phyloP scores from a whole-genome alignment of 768 basidiomycete species.

The Hericium rajendrae region DNA sequence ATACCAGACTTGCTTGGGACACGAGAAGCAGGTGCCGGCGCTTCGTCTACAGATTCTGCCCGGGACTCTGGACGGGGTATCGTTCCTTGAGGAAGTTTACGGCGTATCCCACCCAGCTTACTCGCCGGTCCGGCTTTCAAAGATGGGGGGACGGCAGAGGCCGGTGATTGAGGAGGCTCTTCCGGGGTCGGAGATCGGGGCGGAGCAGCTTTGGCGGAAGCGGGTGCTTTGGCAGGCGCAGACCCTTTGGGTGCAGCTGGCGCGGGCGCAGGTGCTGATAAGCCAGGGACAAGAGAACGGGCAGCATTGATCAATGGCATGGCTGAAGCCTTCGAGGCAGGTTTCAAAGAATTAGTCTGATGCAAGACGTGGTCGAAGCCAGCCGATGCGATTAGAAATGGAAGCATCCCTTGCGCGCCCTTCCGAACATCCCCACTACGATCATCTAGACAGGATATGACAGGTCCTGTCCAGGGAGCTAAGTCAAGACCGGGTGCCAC shows the following conservation, averaged over 20 bases:
- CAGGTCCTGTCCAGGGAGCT: slow-evolving; percentile 48
- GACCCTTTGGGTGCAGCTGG: slow-evolving; percentile 8
- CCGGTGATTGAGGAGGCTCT: slow-evolving; percentile 36
- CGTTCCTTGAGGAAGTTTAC: slow-evolving; percentile 58
- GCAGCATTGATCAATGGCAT: slow-evolving; percentile 86
- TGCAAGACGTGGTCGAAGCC: slow-evolving; percentile 84
- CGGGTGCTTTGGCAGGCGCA: slow-evolving; percentile 9
- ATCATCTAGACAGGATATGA: slow-evolving; percentile 82
- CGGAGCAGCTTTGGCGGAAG: slow-evolving; percentile 12
- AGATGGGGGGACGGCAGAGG: slow-evolving; percentile 25
- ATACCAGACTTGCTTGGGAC: slow-evolving; percentile 28
- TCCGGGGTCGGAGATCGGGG: slow-evolving; percentile 8
- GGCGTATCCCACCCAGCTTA: slow-evolving; percentile 58
- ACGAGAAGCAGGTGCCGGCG: slow-evolving; percentile 20
- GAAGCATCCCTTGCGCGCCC: slow-evolving; percentile 75
- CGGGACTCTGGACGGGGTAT: slow-evolving; percentile 38
- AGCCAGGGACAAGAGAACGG: slow-evolving; percentile 23
- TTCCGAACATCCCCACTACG: slow-evolving; percentile 88
- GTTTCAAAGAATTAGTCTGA: slow-evolving; percentile 79
- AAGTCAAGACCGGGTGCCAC: slow-evolving; percentile 54
- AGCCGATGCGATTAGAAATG: slow-evolving; percentile 58
- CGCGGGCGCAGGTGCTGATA: slow-evolving; percentile 16
- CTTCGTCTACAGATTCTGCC: slow-evolving; percentile 28
- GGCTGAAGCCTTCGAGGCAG: slow-evolving; percentile 79
- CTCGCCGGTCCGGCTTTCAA: slow-evolving; percentile 29